Evolutionary conservation across 1,139 yeast genomes (phyloP).

Genomic region (Hyphopichia buzzinii): DNA sequence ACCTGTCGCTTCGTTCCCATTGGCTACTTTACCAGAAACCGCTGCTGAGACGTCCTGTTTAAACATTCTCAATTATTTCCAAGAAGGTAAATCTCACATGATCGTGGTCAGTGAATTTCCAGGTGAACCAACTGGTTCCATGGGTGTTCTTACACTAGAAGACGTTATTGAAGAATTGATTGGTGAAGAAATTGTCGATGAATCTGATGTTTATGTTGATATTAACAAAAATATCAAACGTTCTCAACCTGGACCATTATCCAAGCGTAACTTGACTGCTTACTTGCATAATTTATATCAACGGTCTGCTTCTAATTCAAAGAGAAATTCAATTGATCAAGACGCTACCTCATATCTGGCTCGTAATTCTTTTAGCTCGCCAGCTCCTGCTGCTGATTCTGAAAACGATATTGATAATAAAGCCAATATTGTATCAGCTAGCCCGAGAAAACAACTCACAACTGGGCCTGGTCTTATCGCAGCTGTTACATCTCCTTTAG

Average conservation of each 20-base stretch:
- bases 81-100: slow-evolving; percentile 98
- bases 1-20: slow-evolving; percentile 90
- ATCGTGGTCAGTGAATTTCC: slow-evolving; percentile 86
- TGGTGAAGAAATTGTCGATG: slow-evolving; percentile 97
- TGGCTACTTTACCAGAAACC: slow-evolving; percentile 95
- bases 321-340: slow-evolving; percentile 37
- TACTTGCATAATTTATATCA: slow-evolving; percentile 62
- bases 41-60: slow-evolving; percentile 88
- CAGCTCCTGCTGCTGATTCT: background rate
- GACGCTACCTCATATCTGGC: background rate
- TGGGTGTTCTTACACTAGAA: slow-evolving; percentile 90
- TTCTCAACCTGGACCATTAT: slow-evolving; percentile 79
- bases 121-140: slow-evolving; percentile 83
- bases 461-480: slow-evolving; percentile 7
- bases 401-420: background rate
- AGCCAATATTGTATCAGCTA: background rate
- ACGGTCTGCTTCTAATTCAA: slow-evolving; percentile 31
- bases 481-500: slow-evolving; percentile 12
- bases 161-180: slow-evolving; percentile 96
- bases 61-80: slow-evolving; percentile 91
- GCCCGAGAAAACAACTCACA: slow-evolving; percentile 7
- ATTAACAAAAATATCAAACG: slow-evolving; percentile 84
- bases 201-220: slow-evolving; percentile 92
- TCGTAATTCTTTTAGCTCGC: background rate
- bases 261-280: slow-evolving; percentile 67